Conservation (phyloP, 495 filamentous ascomycete genomes). For the Aspergillus hancockii region DNA sequence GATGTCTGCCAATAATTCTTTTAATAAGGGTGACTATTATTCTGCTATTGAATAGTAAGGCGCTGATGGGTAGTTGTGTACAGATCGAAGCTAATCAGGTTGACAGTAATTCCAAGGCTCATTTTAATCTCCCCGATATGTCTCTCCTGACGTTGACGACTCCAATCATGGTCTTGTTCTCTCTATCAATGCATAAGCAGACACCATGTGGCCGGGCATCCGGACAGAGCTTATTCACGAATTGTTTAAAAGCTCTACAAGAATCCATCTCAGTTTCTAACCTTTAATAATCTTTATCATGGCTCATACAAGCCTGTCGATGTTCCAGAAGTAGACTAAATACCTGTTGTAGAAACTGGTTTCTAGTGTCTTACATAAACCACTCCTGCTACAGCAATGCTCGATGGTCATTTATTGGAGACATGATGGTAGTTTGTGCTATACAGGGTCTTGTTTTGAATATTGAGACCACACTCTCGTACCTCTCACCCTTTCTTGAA, state of each 20-base stretch:
- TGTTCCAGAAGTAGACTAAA: slow-evolving; percentile 40
- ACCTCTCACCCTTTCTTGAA: slow-evolving; percentile 29
- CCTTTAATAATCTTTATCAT: slow-evolving; percentile 44
- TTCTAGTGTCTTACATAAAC: slow-evolving; percentile 54
- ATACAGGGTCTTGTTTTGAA: slow-evolving; percentile 40
- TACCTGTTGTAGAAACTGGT: slow-evolving; percentile 58
- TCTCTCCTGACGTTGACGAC: slow-evolving; percentile 18
- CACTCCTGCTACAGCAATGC: slow-evolving; percentile 54
- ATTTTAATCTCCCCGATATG: slow-evolving; percentile 42
- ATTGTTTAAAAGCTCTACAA: slow-evolving; percentile 48
- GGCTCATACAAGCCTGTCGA: slow-evolving; percentile 37
- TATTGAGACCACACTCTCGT: slow-evolving; percentile 50
- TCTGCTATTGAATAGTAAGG: slow-evolving; percentile 29
- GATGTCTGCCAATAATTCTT: slow-evolving; percentile 39
- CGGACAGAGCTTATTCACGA: slow-evolving; percentile 39
- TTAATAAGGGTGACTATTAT: slow-evolving; percentile 18
- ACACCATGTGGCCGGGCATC: slow-evolving; percentile 27
- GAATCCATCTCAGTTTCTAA: slow-evolving; percentile 46
- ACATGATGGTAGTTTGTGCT: slow-evolving; percentile 59
- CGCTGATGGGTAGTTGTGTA: not conserved
- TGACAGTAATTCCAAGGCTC: slow-evolving; percentile 31
- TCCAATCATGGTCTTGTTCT: slow-evolving; percentile 21
- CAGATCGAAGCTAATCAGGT: slow-evolving; percentile 13
- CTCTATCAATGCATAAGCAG: slow-evolving; percentile 35
- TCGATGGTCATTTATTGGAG: slow-evolving; percentile 54